Conservation (phyloP, 805 yeast genomes). For the Phaffomyces opuntiae region DNA sequence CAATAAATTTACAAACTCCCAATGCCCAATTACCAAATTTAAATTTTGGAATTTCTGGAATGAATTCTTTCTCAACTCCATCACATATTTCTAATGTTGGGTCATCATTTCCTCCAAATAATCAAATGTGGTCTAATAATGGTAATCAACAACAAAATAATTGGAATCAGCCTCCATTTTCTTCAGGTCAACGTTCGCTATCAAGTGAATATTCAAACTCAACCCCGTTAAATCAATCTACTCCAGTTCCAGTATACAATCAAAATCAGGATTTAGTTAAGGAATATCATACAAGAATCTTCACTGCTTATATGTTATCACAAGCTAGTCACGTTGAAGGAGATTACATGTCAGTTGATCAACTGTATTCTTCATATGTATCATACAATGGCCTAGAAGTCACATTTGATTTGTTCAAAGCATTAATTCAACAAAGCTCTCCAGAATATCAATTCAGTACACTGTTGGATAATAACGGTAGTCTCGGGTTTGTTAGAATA, state of each 20-base stretch:
- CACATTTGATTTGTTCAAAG: constrained; percentile 6
- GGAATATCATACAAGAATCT: constrained; percentile 9
- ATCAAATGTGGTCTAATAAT: no score
- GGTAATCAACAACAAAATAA: not conserved
- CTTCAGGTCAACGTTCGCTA: not conserved
- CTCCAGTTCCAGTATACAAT: not conserved
- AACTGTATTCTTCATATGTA: constrained; percentile 2
- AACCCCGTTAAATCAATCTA: not conserved
- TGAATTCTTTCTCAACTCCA: no score
- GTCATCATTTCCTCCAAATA: no score
- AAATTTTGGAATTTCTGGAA: no score
- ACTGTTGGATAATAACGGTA: constrained; percentile 8
- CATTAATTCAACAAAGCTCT: constrained; percentile 11
- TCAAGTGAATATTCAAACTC: not conserved
- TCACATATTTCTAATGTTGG: no score
- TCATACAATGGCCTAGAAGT: constrained; percentile 3
- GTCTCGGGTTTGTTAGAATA: constrained; percentile 13
- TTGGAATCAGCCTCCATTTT: not conserved
- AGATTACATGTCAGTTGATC: constrained; percentile 7
- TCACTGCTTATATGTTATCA: constrained; percentile 7
- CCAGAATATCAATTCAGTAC: constrained; percentile 8
- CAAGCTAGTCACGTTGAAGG: constrained; percentile 2
- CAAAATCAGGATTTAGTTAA: constrained; percentile 4
- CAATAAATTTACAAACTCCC: not conserved
- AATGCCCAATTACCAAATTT: no score